Conservation (phyloP, 2,329 filamentous ascomycete species). For the Meredithiella fracta region DNA sequence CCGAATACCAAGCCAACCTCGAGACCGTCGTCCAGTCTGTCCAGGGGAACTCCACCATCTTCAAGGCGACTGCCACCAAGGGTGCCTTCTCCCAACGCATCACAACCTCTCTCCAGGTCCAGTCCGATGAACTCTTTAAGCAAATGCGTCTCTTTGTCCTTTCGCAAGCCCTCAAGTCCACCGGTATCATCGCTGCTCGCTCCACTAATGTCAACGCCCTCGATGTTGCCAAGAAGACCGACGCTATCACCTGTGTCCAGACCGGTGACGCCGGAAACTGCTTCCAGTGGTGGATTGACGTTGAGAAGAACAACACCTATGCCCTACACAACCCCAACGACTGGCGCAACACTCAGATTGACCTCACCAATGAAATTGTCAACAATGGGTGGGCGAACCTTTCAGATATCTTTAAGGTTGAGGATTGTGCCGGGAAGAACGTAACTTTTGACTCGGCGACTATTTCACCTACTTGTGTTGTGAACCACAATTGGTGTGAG, state of each 20-base stretch:
- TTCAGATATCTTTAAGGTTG: conserved; percentile 17
- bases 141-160: conserved; percentile 17
- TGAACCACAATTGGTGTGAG: conserved; percentile 18
- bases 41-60: conserved; percentile 16
- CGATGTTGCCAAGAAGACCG: conserved; percentile 14
- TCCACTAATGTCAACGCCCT: conserved; percentile 17
- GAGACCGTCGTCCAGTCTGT: conserved; percentile 15
- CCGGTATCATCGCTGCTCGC: conserved; percentile 16
- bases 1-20: conserved; percentile 18
- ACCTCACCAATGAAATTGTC: conserved; percentile 16
- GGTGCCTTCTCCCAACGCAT: conserved; percentile 18
- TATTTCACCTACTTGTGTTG: conserved; percentile 17
- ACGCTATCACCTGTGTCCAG: conserved; percentile 12
- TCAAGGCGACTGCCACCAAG: conserved; percentile 16
- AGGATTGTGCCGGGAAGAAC: conserved; percentile 17
- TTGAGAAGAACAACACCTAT: conserved; percentile 17
- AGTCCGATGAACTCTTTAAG: conserved; percentile 16
- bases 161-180: conserved; percentile 17
- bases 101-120: conserved; percentile 17
- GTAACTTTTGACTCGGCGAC: conserved; percentile 16
- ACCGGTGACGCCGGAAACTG: conserved; percentile 14
- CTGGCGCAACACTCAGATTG: conserved; percentile 17
- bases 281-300: conserved; percentile 17
- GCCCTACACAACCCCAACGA: conserved; percentile 18
- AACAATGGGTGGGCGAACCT: conserved; percentile 18